Conservation (phyloP, 2,329 filamentous ascomycete species). For the Xylariaceae sp. region DNA sequence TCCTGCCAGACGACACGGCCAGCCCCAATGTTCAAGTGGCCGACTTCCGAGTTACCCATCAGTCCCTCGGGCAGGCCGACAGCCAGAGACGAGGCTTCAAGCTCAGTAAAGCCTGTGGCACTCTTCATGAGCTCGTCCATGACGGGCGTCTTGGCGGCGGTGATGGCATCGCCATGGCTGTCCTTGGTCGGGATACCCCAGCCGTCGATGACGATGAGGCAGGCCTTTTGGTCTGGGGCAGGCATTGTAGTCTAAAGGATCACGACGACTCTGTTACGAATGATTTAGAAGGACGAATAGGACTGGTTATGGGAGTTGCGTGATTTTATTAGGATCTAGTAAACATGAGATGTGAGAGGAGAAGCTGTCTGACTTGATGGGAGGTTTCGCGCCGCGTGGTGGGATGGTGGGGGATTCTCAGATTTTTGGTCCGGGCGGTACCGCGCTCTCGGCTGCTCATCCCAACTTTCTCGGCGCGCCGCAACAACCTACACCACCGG, state of each 20-base stretch:
- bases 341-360: slow-evolving; percentile 6
- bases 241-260: slow-evolving; percentile 36
- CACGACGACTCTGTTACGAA: not conserved
- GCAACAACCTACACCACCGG: no score
- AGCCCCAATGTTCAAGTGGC: slow-evolving; percentile 96
- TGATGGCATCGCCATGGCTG: slow-evolving; percentile 93
- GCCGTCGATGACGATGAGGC: slow-evolving; percentile 92
- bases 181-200: slow-evolving; percentile 84
- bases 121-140: slow-evolving; percentile 91
- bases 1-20: slow-evolving; percentile 98
- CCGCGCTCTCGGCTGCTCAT: no score
- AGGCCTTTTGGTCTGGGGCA: slow-evolving; percentile 56
- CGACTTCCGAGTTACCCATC: slow-evolving; percentile 99
- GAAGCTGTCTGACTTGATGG: slow-evolving; percentile 7
- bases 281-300: slow-evolving; percentile 2
- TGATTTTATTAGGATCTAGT: slow-evolving; percentile 28
- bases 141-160: slow-evolving; percentile 84
- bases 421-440: slow-evolving; percentile 10
- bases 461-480: no score
- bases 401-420: slow-evolving; percentile 20
- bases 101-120: slow-evolving; percentile 79
- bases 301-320: slow-evolving; percentile 21
- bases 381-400: slow-evolving; percentile 25
- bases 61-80: slow-evolving; percentile 94
- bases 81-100: slow-evolving; percentile 92